phyloP scores from a whole-genome alignment of 352 stramenopile genomes.

The Blastocystis sp. region DNA sequence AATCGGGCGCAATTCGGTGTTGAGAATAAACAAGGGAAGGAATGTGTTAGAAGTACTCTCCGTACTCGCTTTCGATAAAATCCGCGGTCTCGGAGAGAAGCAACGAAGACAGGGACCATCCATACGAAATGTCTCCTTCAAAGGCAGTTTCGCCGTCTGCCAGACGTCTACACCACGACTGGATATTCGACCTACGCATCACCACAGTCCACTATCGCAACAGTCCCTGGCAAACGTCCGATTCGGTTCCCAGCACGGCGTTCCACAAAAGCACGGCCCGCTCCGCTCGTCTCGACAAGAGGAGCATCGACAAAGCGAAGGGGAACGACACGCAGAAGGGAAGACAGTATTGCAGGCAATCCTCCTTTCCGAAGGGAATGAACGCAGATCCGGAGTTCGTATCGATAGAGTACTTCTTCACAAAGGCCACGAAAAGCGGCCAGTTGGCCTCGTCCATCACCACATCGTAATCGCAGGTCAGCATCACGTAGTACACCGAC shows the following conservation, averaged over 20 bases:
- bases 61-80: slow-evolving; percentile 12
- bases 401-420: too few relatives aligned
- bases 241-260: slow-evolving; percentile 1
- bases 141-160: background rate
- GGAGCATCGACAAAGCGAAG: background rate
- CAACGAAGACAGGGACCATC: background rate
- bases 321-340: slow-evolving; percentile 33
- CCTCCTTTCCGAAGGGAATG: background rate
- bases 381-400: too few relatives aligned
- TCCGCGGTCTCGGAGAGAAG: background rate
- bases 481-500: too few relatives aligned
- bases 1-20: background rate
- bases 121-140: slow-evolving; percentile 1
- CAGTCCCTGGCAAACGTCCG: slow-evolving; percentile 30
- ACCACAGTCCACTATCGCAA: background rate
- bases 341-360: background rate
- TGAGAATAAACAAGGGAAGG: background rate
- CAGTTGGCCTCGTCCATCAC: too few relatives aligned
- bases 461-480: too few relatives aligned
- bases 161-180: background rate
- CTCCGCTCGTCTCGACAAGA: background rate
- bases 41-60: background rate
- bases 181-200: background rate
- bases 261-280: slow-evolving; percentile 17
- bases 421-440: too few relatives aligned